Evolutionary conservation across 805 yeast genomes (phyloP), one percentile per base, ranked within the genome.

Genomic region (Teunomyces gatunensis): DNA sequence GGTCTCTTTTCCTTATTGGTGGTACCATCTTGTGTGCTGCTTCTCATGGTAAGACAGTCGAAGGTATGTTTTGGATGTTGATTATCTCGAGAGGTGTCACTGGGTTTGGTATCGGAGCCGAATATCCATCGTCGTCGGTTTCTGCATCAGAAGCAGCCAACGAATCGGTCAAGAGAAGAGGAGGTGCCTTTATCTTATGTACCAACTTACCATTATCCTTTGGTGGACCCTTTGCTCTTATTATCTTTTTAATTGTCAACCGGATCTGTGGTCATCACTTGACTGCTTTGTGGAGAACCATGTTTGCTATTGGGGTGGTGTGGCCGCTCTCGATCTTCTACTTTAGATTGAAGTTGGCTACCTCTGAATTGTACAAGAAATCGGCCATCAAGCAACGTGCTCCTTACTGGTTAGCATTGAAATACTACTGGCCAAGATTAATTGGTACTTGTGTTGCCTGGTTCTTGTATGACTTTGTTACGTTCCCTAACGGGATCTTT

Each of bases 81-180:
- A 79, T 82, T 40, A 81, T 86, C n/a, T 71, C 80, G 51, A 75
- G 92, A 63, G 92, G 92, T 56, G 74, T 84, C 7, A 80, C 85
- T 42, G 95, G 94, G 39, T 80, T 85, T 53, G 94, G 94, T 52
- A 79, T 85, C 47, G 90, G 90, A 52, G 89, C 89, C 30, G 90
- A 85, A 60, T 85, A 85, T 58, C 85, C 87, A 9, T 83, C 87
- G 1, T 80, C 84, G 17, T 80, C 88, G 0, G 80, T 84, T 2
- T 72, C 85, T 15, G 86, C 89, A 2, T 79, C 82, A 39, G 90
- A 85, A 59, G 85, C 90, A 23, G 87, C 89, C 9, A 84, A 85
- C 60, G 89, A 85, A 57, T 74, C 81, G 6, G 74, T 75, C 43
- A 79, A 72, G 56, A 73, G 75, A 57, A 73, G 94, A 61, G 91